These are phyloP conservation scores for Rhodotorula paludigena DNA, from an alignment of 768 basidiomycete species.

Conservation along the genomic window DNA sequence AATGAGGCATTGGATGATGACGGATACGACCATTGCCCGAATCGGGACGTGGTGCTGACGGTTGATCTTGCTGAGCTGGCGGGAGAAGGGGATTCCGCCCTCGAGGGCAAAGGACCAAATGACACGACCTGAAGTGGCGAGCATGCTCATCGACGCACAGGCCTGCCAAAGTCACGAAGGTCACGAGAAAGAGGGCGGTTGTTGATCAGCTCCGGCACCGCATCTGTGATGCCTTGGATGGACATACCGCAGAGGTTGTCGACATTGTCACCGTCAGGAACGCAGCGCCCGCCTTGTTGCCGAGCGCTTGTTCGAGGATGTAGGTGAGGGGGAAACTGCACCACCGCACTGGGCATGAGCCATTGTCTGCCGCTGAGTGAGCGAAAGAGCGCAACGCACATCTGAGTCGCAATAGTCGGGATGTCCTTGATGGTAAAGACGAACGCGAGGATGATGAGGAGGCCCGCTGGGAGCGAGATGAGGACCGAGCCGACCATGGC, in stretches of 20 bases:
- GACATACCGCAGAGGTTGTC: not conserved
- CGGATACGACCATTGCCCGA: constrained; percentile 14
- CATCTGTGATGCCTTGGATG: no score
- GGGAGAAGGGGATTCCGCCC: constrained; percentile 23
- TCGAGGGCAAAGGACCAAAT: constrained; percentile 8
- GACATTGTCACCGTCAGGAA: not conserved
- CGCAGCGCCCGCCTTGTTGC: not conserved
- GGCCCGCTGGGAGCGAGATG: constrained; percentile 7
- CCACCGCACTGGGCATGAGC: not conserved
- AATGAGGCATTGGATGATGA: constrained; percentile 17
- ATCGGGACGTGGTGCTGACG: constrained; percentile 9
- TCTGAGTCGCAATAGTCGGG: not conserved
- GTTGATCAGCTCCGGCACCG: no score
- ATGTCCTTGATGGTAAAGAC: constrained; percentile 38
- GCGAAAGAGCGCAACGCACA: not conserved
- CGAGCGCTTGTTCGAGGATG: not conserved
- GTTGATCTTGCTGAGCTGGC: constrained; percentile 2
- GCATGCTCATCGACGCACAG: not conserved
- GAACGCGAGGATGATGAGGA: constrained; percentile 33
- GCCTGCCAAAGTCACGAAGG: not conserved
- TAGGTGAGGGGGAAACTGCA: not conserved
- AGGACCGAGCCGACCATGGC: constrained; percentile 38
- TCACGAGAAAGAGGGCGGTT: not conserved
- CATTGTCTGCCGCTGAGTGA: not conserved
- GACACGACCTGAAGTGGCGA: not conserved